Percentiles rank a stretch among this genome's conserved stretches.
These are phyloP conservation scores for Cornus florida DNA, from an alignment of 148 eudicot species.

Conservation along the genomic window DNA sequence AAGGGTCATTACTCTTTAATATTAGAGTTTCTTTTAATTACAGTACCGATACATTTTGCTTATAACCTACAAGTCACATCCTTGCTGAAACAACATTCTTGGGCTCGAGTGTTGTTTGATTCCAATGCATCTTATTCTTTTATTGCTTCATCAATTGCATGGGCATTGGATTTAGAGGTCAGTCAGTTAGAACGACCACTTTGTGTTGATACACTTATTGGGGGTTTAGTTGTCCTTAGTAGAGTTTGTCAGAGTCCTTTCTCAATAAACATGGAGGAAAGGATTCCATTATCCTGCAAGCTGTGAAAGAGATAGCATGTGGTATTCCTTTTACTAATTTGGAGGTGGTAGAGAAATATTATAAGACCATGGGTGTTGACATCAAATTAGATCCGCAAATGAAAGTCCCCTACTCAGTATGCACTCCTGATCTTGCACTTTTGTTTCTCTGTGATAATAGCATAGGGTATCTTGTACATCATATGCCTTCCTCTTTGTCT, in stretches of 20 bases:
- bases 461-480: not conserved
- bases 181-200: too few relatives aligned
- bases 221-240: too few relatives aligned
- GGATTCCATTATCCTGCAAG: slow-evolving; percentile 60
- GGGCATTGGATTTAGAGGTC: too few relatives aligned
- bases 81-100: not conserved
- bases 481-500: not conserved
- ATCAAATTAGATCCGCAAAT: slow-evolving; percentile 81
- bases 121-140: too few relatives aligned
- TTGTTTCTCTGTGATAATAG: not conserved
- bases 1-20: slow-evolving; percentile 1
- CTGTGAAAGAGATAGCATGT: slow-evolving; percentile 65
- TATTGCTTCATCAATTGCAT: too few relatives aligned
- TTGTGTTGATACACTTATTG: too few relatives aligned
- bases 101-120: too few relatives aligned
- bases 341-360: slow-evolving; percentile 63
- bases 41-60: not conserved
- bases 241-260: too few relatives aligned
- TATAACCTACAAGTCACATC: not conserved
- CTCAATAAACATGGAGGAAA: slow-evolving; percentile 98
- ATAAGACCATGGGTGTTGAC: slow-evolving; percentile 60
- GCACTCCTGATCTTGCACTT: slow-evolving; percentile 10
- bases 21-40: not conserved
- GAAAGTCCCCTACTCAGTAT: slow-evolving; percentile 96
- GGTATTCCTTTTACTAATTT: slow-evolving; percentile 68